Percentiles rank a stretch among this genome's conserved stretches.
These are phyloP conservation scores for Drechslerella dactyloides DNA, from an alignment of 2,329 filamentous ascomycete species.

Conservation along the genomic window DNA sequence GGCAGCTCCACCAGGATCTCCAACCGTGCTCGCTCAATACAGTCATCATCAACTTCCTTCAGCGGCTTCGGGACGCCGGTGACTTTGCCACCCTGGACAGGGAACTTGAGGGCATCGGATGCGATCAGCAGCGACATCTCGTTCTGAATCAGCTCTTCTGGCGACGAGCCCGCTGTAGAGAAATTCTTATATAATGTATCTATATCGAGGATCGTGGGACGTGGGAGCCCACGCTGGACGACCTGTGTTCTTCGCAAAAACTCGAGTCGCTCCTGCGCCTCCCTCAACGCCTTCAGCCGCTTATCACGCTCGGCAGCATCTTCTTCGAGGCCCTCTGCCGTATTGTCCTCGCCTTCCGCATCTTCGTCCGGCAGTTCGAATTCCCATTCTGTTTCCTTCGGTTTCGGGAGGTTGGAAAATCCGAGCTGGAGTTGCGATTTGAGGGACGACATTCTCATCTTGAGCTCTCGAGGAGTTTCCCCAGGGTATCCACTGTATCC, in stretches of 20 bases:
- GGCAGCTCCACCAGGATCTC: constrained; percentile 75
- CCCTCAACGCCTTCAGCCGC: constrained; percentile 67
- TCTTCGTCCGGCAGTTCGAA: constrained; percentile 68
- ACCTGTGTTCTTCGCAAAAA: constrained; percentile 85
- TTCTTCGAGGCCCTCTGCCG: constrained; percentile 59
- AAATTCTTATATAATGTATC: constrained; percentile 68
- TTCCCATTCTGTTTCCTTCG: constrained; percentile 93
- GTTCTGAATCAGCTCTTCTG: constrained; percentile 67
- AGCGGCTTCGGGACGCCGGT: constrained; percentile 68
- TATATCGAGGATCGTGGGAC: constrained; percentile 76
- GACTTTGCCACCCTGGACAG: constrained; percentile 71
- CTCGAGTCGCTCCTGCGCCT: constrained; percentile 74
- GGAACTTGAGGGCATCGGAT: constrained; percentile 78
- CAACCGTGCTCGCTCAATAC: constrained; percentile 75
- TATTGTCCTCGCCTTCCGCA: constrained; percentile 34
- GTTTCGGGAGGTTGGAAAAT: constrained; percentile 84
- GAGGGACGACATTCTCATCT: constrained; percentile 71
- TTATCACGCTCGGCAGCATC: constrained; percentile 77
- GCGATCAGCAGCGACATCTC: constrained; percentile 82
- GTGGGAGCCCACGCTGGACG: constrained; percentile 82
- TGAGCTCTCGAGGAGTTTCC: constrained; percentile 78
- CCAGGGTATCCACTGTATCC: constrained; percentile 71
- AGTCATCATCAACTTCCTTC: constrained; percentile 71
- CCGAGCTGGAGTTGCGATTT: constrained; percentile 73
- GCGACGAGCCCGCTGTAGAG: constrained; percentile 67